These are phyloP conservation scores for Mitragyna speciosa DNA, from an alignment of 257 asterid genomes.

Conservation along the genomic window DNA sequence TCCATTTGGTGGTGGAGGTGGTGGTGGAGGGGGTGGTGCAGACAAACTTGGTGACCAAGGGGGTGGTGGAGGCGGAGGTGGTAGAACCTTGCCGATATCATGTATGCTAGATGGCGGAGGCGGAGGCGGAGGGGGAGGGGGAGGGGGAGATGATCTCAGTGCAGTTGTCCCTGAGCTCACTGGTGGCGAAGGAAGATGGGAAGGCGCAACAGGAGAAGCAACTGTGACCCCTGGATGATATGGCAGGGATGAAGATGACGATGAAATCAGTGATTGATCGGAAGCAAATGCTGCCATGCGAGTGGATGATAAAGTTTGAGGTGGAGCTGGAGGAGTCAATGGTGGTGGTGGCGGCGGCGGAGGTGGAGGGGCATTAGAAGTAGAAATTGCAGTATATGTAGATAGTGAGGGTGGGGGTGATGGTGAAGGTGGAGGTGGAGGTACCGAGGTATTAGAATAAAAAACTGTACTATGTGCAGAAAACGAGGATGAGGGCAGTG, in stretches of 20 bases:
- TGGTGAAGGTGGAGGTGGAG: constrained; percentile 35
- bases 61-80: constrained; percentile 36
- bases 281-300: constrained; percentile 16
- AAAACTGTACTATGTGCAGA: constrained; percentile 15
- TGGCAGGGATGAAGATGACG: constrained; percentile 2
- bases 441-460: constrained; percentile 15
- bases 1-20: constrained; percentile 25
- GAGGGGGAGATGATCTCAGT: constrained; percentile 23
- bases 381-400: constrained; percentile 12
- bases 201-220: constrained; percentile 20
- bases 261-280: constrained; percentile 20
- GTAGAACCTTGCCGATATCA: constrained; percentile 29
- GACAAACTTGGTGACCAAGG: constrained; percentile 44
- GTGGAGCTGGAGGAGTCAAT: constrained; percentile 37
- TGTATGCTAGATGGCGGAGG: constrained; percentile 28
- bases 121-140: constrained; percentile 30
- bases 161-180: constrained; percentile 24
- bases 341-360: constrained; percentile 26
- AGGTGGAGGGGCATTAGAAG: constrained; percentile 18
- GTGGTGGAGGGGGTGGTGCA: constrained; percentile 25
- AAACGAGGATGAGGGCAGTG: constrained; percentile 26
- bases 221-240: not conserved
- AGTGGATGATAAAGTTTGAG: constrained; percentile 17
- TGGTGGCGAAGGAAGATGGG: constrained; percentile 25
- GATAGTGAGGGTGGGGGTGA: constrained; percentile 32